Evolutionary conservation across 805 yeast genomes (phyloP), one percentile per base, ranked within the genome.

Genomic region (Metschnikowia picachoensis): DNA sequence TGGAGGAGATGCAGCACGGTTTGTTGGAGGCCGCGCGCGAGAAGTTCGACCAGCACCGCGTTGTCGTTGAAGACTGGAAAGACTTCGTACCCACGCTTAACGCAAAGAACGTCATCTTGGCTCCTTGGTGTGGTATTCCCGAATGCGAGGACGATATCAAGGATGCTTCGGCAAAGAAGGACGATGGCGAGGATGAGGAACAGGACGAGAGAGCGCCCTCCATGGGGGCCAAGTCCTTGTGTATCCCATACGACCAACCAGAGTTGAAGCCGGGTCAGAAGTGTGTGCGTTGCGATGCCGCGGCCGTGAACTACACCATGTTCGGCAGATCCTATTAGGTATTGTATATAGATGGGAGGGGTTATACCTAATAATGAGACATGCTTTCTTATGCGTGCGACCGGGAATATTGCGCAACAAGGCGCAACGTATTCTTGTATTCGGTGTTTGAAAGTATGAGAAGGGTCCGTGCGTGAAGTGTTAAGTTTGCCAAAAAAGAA

Each of bases 211-310:
- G 87, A 68, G 89, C 99, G 20, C 99, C 99, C 65, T 83, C 95
- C 43, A 94, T 94, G 99, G 99, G 99, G 64, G 99, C 99, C 56
- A 94, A 94, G 77, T 86, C 96, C 16, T 78, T 94, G 69, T 94
- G 99, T 80, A 91, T 91, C 67, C 99, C 99, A 55, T 83, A 83
- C 63, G 86, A 87, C 34, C 98, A 92, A 75, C 97, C 96, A 49
- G 80, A 73, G 60, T 78, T 92, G 68, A 80, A 80, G 66, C 72
- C 67, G 55, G 92, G 85, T 58, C 87, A 89, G 55, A 85, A 83
- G 68, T 95, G 99, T 82, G 84, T 89, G 53, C 85, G 74, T 61
- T 94, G 98, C 79, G 87, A 77, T 52, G 74, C 70, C 58, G 68
- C 72, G 37, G 99, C 99, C 35, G 66, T 80, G 52, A 78, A 80